These are phyloP conservation scores for Xerocomellus chrysenteron DNA, from an alignment of 768 basidiomycete species.

Conservation along the genomic window DNA sequence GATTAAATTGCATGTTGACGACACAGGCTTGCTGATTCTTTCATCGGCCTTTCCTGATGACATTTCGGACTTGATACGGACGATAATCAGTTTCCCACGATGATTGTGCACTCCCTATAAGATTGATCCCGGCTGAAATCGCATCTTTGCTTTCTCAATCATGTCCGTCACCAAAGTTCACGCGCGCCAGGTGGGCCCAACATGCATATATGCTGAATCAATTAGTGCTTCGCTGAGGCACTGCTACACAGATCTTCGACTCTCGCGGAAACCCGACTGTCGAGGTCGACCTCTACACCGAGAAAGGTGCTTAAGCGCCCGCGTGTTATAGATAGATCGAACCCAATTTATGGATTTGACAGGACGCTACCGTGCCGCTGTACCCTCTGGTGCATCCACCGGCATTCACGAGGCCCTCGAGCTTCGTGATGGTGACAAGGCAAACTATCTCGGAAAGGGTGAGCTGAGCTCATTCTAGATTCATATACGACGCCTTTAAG, in stretches of 20 bases:
- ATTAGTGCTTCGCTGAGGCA: conserved; percentile 9
- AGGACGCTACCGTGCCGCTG: conserved; percentile 93
- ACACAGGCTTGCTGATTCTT: conserved; percentile 9
- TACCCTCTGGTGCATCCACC: conserved; percentile 98
- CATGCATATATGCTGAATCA: not conserved
- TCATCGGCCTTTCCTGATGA: conserved; percentile 1
- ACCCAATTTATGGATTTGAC: conserved; percentile 16
- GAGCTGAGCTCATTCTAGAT: conserved; percentile 18
- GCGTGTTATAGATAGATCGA: conserved; percentile 2
- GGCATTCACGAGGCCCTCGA: conserved; percentile 98
- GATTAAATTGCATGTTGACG: not conserved
- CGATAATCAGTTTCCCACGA: conserved; percentile 41
- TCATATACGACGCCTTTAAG: not conserved
- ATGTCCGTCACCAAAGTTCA: conserved; percentile 93
- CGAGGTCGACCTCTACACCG: conserved; percentile 88
- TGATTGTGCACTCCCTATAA: conserved; percentile 22
- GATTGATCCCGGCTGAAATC: conserved; percentile 9
- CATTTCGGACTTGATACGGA: conserved; percentile 15
- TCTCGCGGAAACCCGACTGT: conserved; percentile 98
- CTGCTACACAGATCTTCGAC: conserved; percentile 89
- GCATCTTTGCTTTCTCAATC: conserved; percentile 36
- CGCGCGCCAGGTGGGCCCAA: conserved; percentile 77
- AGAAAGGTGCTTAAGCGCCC: conserved; percentile 58
- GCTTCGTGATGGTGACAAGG: conserved; percentile 95
- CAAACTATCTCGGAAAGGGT: conserved; percentile 95